phyloP scores from a whole-genome alignment of 345 rosid genomes.

The Lepidium didymum region DNA sequence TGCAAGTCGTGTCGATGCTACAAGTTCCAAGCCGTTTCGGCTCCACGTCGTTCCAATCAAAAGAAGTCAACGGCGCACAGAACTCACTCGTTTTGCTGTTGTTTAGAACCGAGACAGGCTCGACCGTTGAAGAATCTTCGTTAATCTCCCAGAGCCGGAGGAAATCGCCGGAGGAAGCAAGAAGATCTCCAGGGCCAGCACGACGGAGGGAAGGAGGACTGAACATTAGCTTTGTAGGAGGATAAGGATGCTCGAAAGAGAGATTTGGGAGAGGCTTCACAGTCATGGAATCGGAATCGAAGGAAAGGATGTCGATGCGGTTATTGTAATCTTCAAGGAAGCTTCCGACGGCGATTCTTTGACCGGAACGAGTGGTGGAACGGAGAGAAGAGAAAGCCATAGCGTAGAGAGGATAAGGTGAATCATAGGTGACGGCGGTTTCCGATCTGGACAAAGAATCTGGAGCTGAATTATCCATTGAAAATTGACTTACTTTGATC shows the following conservation, averaged over 20 bases:
- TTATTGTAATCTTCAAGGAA: constrained; percentile 79
- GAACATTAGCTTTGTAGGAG: constrained; percentile 82
- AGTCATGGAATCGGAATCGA: constrained; percentile 64
- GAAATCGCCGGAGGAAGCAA: constrained; percentile 78
- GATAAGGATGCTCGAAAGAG: constrained; percentile 71
- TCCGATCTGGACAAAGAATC: constrained; percentile 75
- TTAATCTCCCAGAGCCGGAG: constrained; percentile 70
- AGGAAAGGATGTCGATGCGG: constrained; percentile 76
- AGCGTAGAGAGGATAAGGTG: constrained; percentile 76
- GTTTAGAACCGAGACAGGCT: constrained; percentile 54
- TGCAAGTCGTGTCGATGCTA: constrained; percentile 91
- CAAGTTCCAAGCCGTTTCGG: constrained; percentile 86
- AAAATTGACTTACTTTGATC: neutral
- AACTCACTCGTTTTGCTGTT: constrained; percentile 69
- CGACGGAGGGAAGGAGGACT: constrained; percentile 42
- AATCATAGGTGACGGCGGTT: constrained; percentile 71
- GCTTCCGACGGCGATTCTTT: constrained; percentile 80
- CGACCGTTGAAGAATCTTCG: constrained; percentile 32
- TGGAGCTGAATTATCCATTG: constrained; percentile 75
- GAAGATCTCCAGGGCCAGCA: constrained; percentile 36
- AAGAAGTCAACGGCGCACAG: constrained; percentile 81
- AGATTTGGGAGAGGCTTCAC: constrained; percentile 45
- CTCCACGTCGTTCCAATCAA: constrained; percentile 94
- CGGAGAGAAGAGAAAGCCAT: constrained; percentile 65
- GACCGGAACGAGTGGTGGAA: constrained; percentile 17